These are phyloP conservation scores for Pluteus cervinus DNA, from an alignment of 768 basidiomycete genomes.

Conservation along the genomic window DNA sequence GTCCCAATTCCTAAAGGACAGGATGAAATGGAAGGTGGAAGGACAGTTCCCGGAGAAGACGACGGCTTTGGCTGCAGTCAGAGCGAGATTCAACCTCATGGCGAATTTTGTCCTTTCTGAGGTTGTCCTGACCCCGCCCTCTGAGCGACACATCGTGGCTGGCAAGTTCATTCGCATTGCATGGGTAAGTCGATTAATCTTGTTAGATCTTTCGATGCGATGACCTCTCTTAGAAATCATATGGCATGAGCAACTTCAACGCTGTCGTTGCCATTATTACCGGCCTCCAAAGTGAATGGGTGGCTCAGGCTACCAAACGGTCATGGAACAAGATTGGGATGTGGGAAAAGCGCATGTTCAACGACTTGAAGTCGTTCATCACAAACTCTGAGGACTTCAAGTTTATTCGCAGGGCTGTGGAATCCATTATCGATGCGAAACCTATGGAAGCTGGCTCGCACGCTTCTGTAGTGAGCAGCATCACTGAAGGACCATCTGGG, in stretches of 20 bases:
- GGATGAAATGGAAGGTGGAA: slow-evolving; percentile 63
- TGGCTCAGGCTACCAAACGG: slow-evolving; percentile 58
- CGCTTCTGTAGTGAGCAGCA: slow-evolving; percentile 44
- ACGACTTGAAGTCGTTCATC: slow-evolving; percentile 64
- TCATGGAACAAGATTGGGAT: slow-evolving; percentile 58
- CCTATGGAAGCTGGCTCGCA: slow-evolving; percentile 49
- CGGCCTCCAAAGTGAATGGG: slow-evolving; percentile 67
- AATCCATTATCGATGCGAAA: slow-evolving; percentile 61
- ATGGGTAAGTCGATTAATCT: slow-evolving; percentile 47
- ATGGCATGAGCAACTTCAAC: slow-evolving; percentile 69
- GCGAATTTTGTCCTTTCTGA: slow-evolving; percentile 78
- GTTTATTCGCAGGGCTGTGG: slow-evolving; percentile 61
- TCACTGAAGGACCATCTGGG: slow-evolving; percentile 31
- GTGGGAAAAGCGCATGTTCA: slow-evolving; percentile 69
- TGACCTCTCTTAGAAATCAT: slow-evolving; percentile 59
- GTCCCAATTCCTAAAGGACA: slow-evolving; percentile 74
- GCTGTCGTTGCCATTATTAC: slow-evolving; percentile 76
- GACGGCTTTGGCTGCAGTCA: slow-evolving; percentile 65
- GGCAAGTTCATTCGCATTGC: slow-evolving; percentile 83
- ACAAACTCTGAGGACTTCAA: slow-evolving; percentile 65
- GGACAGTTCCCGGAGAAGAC: slow-evolving; percentile 52
- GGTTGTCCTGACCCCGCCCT: slow-evolving; percentile 66
- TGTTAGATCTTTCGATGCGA: slow-evolving; percentile 3
- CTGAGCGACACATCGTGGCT: slow-evolving; percentile 58
- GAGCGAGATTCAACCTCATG: slow-evolving; percentile 81